A percentile compares a stretch with the other conserved stretches of the same genome.
These are phyloP conservation scores for Boletus reticuloceps DNA, from an alignment of 768 basidiomycete genomes.

Conservation along the genomic window DNA sequence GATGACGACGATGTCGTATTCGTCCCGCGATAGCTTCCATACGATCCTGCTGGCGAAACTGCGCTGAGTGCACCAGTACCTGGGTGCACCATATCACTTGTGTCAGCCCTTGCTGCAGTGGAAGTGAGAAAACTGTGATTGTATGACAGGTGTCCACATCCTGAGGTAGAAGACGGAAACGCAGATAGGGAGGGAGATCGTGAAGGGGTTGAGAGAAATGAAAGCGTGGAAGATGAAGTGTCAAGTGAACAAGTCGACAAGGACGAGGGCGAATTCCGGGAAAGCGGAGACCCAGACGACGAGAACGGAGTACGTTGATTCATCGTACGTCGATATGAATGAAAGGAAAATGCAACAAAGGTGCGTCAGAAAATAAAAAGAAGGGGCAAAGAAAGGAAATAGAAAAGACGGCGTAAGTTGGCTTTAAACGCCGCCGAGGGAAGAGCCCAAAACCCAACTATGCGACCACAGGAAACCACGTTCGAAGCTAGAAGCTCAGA, in stretches of 20 bases:
- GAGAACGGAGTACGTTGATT: neutral
- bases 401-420: neutral
- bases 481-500: constrained; percentile 10
- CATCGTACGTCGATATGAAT: too few species aligned
- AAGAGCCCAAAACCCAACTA: too few species aligned
- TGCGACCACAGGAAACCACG: neutral
- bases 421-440: too few species aligned
- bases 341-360: neutral
- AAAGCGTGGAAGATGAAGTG: constrained; percentile 5
- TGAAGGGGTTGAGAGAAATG: neutral
- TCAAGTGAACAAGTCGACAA: constrained; percentile 1
- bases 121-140: neutral
- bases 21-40: constrained; percentile 19
- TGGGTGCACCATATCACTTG: neutral
- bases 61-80: constrained; percentile 17
- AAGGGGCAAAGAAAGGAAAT: neutral
- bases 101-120: constrained; percentile 9
- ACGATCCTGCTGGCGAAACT: constrained; percentile 24
- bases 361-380: neutral
- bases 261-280: neutral
- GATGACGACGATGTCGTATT: constrained; percentile 23
- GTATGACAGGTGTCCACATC: neutral
- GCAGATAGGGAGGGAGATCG: neutral
- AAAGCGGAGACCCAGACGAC: neutral
- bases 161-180: neutral